Evolutionary conservation across 2,329 filamentous ascomycete species (phyloP).

Genomic region (Taxawa tesnikishii): DNA sequence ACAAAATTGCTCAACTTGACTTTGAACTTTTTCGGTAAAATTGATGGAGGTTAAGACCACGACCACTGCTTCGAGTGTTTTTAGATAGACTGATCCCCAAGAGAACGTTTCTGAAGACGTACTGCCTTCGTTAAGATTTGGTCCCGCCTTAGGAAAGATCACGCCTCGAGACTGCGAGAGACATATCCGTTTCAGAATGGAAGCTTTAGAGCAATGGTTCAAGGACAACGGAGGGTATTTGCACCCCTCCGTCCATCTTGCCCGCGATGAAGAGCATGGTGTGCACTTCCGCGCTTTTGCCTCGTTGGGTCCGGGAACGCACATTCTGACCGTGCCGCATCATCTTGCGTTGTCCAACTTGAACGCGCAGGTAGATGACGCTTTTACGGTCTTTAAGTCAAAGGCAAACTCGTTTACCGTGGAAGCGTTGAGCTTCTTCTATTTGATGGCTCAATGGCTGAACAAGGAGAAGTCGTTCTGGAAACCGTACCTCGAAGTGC

Average conservation of each 20-base stretch:
- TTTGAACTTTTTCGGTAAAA: too few relatives aligned
- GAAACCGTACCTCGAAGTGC: conserved; percentile 22
- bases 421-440: conserved; percentile 23
- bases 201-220: conserved; percentile 18
- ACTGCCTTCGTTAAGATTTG: too few relatives aligned
- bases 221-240: conserved; percentile 17
- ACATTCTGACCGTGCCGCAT: conserved; percentile 18
- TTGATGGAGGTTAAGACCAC: too few relatives aligned
- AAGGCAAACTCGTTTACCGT: conserved; percentile 14
- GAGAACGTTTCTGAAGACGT: too few relatives aligned
- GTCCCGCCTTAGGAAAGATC: too few relatives aligned
- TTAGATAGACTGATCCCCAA: too few relatives aligned
- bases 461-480: conserved; percentile 20
- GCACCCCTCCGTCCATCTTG: conserved; percentile 14
- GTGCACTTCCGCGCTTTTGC: conserved; percentile 13
- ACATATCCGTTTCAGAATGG: too few relatives aligned
- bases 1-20: too few relatives aligned
- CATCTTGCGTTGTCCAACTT: conserved; percentile 21
- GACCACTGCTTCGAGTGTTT: too few relatives aligned
- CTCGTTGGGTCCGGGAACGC: conserved; percentile 10
- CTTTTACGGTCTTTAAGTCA: conserved; percentile 16
- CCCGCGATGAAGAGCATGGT: conserved; percentile 12
- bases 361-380: conserved; percentile 23
- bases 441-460: conserved; percentile 22
- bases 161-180: too few relatives aligned